Percentiles rank a stretch among this genome's conserved stretches.
phyloP scores from a whole-genome alignment of 2,329 filamentous ascomycete species.

The Ophiobolus disseminans region DNA sequence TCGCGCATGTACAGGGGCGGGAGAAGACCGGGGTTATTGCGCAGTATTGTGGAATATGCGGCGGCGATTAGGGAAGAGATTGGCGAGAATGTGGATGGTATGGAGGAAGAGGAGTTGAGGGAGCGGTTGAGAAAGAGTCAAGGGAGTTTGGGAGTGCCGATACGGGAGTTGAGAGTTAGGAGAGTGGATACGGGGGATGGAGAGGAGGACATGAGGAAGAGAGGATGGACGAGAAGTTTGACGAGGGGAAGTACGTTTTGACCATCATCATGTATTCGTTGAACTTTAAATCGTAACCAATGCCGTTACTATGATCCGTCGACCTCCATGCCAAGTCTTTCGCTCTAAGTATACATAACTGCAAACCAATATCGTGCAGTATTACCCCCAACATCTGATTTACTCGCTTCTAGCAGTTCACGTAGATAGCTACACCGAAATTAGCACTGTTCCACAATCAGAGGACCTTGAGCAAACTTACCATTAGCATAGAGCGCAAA shows the following conservation, averaged over 20 bases:
- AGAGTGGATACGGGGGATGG: constrained; percentile 21
- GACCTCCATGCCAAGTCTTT: no score
- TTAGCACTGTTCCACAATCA: constrained; percentile 1
- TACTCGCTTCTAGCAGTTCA: constrained; percentile 13
- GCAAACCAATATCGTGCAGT: no score
- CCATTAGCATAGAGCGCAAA: constrained; percentile 63
- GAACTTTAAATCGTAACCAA: no score
- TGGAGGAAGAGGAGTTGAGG: constrained; percentile 34
- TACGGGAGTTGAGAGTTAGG: constrained; percentile 30
- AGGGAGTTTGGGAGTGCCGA: constrained; percentile 32
- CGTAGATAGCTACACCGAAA: constrained; percentile 5
- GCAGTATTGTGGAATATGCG: constrained; percentile 37
- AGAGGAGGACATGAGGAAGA: constrained; percentile 9
- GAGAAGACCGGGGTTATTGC: constrained; percentile 36
- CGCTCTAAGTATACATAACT: no score
- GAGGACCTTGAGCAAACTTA: constrained; percentile 21
- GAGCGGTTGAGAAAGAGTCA: constrained; percentile 26
- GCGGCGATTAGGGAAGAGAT: constrained; percentile 38
- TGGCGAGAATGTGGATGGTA: constrained; percentile 19
- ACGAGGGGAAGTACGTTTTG: constrained; percentile 41
- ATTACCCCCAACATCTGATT: background rate
- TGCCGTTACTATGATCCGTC: no score
- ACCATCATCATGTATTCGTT: constrained; percentile 3
- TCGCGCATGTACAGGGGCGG: constrained; percentile 41
- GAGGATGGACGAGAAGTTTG: constrained; percentile 27